Base-by-base conservation (phyloP, 805 yeast species). In the Dipodascopsis uninucleata region DNA sequence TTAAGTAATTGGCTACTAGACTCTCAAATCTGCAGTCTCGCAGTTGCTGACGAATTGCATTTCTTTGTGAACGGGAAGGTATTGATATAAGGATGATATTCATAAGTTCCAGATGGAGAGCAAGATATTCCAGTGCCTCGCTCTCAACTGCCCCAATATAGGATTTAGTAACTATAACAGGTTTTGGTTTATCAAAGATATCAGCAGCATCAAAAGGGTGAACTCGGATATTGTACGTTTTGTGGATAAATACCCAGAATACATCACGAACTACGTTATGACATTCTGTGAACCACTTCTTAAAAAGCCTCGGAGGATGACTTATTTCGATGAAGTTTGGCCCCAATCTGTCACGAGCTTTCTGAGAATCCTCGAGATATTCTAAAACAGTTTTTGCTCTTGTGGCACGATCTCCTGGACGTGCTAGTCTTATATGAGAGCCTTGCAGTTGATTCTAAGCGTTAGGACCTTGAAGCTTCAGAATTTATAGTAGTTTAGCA, bases 101-200 rank as follows among this genome's bases (percentile, higher is more conserved):
- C 14, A 49, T 5, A 10, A 53, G 37, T 25, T 45, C 47, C 23
- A 53, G 32, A 23, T 53, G 56, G 9, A 17, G 12, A 8, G 43
- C 51, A 10, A 53, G 38, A 26, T 47, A 53, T 25, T 53, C 51
- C 9, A 39, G 17, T 10, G 51, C 47, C n/a, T 36, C 43, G 17
- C 37, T 12, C 26, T 49, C 54, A 17, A 34, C 42, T 25, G 25
- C 26, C 5, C 26, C 47, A 12, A 12, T 29, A 5, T 9, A 14
- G 12, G 25, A 24, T 3, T 25, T 10, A 12, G n/a, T 18, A n/a
- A n/a, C 9, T 34, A 24, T 25, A 12, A 9, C 24, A 22, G 36
- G 17, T 24, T n/a, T n/a, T 9, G 5, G 26, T 21, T 8, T 14
- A 16, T 16, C 26, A 17, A 26, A 28, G n/a, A 26, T 24, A 12